Evolutionary conservation across 208 protist genomes (phyloP), one percentile per base, ranked within the genome.

Genomic region (Acanthamoeba sp.): DNA sequence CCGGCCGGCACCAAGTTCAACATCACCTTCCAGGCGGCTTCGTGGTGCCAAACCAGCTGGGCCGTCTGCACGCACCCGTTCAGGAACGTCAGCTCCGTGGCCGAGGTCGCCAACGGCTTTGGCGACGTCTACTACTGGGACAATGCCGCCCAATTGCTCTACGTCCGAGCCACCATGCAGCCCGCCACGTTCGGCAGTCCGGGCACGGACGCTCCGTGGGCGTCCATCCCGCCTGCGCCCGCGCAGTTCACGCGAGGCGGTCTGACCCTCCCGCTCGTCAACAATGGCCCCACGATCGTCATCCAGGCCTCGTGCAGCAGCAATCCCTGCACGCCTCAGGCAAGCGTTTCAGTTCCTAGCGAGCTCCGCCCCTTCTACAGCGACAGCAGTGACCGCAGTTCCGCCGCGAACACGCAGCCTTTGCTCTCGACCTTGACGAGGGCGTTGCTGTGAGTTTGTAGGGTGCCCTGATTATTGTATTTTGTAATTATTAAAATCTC

Each of bases 41-140:
- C 4, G 20, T 80, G 71, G 71, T 80, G 71, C 71, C 9, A 16
- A 34, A 80, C 71, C 71, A 80, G 71, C 71, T 80, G 71, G 71
- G 71, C 3, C 71, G 32, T 48, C 0, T 80, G 71, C 40, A 50
- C 2, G 71, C 71, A 80, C 24, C 71, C 71, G 32, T 80, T 80
- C 71, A 12, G 38, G 45, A 50, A 50, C 45, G 71, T 80, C 1
- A 80, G 34, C 71, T 80, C 71, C 22, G 71, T 29, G 34, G 18
- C 22, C 34, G 16, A 40, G 38, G 71, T 80, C 5, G 10, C 3
- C 71, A 80, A 80, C 71, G 71, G 71, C 12, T 80, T 80, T 20
- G 71, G 71, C 71, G 71, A 80, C 71, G 71, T 80, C 71, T 80
- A 80, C 71, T 80, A 14, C 40, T 80, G 71, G 71, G 12, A 80